Evolutionary conservation across 2,329 filamentous ascomycete species (phyloP).

Genomic region (Verticillium klebahnii): DNA sequence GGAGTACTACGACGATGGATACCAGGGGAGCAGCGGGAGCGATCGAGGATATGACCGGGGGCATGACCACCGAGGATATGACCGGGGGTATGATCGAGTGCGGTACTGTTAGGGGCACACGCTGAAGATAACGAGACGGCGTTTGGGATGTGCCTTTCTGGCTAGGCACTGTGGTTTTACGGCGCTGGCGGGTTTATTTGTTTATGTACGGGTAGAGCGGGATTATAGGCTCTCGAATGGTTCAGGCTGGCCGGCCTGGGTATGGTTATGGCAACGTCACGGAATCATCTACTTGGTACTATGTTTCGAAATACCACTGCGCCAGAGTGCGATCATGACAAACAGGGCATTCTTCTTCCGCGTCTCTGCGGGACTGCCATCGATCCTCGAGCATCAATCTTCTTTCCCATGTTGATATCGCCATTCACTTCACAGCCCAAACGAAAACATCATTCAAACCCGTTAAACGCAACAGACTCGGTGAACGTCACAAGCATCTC

Average conservation of each 20-base stretch:
- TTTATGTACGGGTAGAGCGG: not conserved
- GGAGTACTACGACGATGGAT: slow-evolving; percentile 21
- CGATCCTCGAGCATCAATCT: too few species aligned
- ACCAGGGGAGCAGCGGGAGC: not conserved
- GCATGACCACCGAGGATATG: not conserved
- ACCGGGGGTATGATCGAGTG: not conserved
- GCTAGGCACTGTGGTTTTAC: not conserved
- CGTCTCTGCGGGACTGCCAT: too few species aligned
- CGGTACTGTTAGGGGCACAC: not conserved
- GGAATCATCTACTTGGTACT: not conserved
- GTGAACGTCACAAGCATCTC: not conserved
- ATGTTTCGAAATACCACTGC: not conserved
- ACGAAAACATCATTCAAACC: too few species aligned
- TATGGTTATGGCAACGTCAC: not conserved
- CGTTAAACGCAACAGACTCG: not conserved
- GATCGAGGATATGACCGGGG: not conserved
- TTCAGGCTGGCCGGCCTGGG: not conserved
- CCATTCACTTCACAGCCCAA: too few species aligned
- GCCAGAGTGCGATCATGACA: not conserved
- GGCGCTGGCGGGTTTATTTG: not conserved
- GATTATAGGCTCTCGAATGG: not conserved
- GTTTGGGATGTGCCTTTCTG: not conserved
- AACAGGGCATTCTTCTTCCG: not conserved
- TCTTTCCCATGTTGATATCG: too few species aligned
- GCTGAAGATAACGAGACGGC: not conserved